Evolutionary conservation across 192 early-diverging fungal species (phyloP), one percentile per base, ranked within the genome.

Genomic region (Podila verticillata): DNA sequence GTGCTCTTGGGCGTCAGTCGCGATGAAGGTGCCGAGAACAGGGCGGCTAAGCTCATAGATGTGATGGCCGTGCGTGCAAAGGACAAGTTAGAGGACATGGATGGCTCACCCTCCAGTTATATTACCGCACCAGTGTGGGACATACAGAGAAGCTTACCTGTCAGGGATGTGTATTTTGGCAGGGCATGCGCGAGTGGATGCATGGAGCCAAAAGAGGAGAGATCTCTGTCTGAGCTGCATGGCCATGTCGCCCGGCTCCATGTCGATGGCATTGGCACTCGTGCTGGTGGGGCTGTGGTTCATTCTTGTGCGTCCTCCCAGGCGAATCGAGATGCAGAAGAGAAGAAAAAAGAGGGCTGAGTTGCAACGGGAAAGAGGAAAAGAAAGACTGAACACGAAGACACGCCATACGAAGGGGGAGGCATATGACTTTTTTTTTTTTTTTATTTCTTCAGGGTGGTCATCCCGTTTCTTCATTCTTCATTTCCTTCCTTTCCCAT

Each of bases 131-230:
- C n/a, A n/a, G n/a, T n/a, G n/a, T n/a, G n/a, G n/a, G n/a, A n/a
- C n/a, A 31, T 47, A 20, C 8, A 29, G 3, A n/a, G 26, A 60
- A 30, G 12, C 30, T 57, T 72, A 84, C 84, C 82, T 77, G 58
- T 84, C 70, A 22, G 84, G 75, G 47, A 90, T 69, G 48, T 68
- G 48, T 1, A 83, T 58, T 1, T 49, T 86, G 7, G 64, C 71
- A 0, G 66, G 48, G 6, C 83, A 66, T 22, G 74, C 57, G 22
- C 68, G 32, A 28, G 84, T 62, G 12, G 65, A 49, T 4, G 72
- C 73, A 32, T 84, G 57, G 4, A 90, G 58, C 89, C 89, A 90
- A 71, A 90, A 86, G 22, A 44, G 47, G 28, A 90, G 57, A 20
- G 84, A 84, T n/a, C 85, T 75, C 48, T 82, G 31, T 17, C 84